phyloP scores from a whole-genome alignment of 352 stramenopile species.

The Globisporangium sylvaticum region DNA sequence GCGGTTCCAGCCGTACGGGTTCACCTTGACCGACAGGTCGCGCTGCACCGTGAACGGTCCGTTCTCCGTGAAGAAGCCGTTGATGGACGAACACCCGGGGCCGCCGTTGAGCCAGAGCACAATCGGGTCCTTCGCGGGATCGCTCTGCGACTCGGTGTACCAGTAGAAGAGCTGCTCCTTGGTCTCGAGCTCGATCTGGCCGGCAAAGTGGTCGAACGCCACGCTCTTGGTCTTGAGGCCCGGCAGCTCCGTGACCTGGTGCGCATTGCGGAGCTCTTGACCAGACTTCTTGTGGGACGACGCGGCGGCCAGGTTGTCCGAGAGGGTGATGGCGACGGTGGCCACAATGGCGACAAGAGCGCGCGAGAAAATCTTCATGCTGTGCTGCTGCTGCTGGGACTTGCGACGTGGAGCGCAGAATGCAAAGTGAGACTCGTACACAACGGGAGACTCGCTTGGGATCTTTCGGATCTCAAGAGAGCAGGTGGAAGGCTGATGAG shows the following conservation, averaged over 20 bases:
- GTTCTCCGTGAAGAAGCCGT: conserved; percentile 69
- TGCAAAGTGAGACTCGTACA: too few relatives aligned
- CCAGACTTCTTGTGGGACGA: too few relatives aligned
- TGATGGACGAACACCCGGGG: conserved; percentile 68
- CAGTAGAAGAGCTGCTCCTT: conserved; percentile 70
- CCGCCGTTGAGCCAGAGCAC: conserved; percentile 82
- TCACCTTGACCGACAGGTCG: conserved; percentile 50
- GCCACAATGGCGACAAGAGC: too few relatives aligned
- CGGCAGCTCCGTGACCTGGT: conserved; percentile 47
- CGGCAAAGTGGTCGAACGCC: conserved; percentile 68
- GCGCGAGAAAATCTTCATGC: too few relatives aligned
- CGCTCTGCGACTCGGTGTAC: conserved; percentile 68
- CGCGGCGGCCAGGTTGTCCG: too few relatives aligned
- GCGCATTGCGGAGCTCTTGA: conserved; percentile 13
- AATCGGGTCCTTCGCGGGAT: conserved; percentile 55
- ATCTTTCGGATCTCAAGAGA: too few relatives aligned
- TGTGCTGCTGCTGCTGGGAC: too few relatives aligned
- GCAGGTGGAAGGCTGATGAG: too few relatives aligned
- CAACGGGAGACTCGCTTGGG: too few relatives aligned
- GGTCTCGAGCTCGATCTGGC: conserved; percentile 43
- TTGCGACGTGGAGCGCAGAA: too few relatives aligned
- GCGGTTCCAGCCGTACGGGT: conserved; percentile 75
- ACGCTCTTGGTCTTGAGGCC: conserved; percentile 30
- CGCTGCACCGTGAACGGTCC: conserved; percentile 63
- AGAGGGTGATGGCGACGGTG: too few relatives aligned